phyloP scores from a whole-genome alignment of 1,284 basidiomycete species.

The Ganoderma meredithae region DNA sequence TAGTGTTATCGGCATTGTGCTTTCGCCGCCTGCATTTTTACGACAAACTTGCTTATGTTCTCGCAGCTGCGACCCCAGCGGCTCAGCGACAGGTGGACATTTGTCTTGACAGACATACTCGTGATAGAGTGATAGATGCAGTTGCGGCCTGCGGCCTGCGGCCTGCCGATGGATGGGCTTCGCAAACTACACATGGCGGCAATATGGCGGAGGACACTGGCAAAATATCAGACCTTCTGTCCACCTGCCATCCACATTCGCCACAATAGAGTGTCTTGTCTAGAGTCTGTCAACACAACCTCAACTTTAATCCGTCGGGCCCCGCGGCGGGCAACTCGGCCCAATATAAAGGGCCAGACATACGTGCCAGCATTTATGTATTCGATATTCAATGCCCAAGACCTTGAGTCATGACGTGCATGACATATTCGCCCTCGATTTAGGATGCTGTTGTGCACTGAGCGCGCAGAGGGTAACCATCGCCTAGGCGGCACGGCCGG shows the following conservation, averaged over 20 bases:
- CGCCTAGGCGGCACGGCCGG: not conserved
- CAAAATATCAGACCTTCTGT: not conserved
- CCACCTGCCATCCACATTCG: not conserved
- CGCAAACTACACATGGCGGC: not conserved
- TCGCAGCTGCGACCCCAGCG: not conserved
- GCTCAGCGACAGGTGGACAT: constrained; percentile 2
- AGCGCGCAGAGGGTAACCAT: constrained; percentile 7
- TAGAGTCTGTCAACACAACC: not conserved
- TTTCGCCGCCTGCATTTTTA: constrained; percentile 3
- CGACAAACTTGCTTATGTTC: not conserved
- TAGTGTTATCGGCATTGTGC: not conserved
- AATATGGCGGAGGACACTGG: not conserved
- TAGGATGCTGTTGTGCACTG: not conserved
- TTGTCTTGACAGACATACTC: constrained; percentile 1
- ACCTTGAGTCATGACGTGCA: not conserved
- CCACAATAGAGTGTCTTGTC: not conserved
- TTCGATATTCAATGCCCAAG: not conserved
- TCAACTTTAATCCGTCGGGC: not conserved
- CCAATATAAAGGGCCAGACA: not conserved
- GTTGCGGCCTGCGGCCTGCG: not conserved
- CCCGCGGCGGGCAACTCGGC: constrained; percentile 2
- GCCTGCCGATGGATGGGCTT: constrained; percentile 1
- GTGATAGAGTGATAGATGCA: constrained; percentile 4
- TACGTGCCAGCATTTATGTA: not conserved
- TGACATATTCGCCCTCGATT: not conserved